Evolutionary conservation across 805 yeast genomes (phyloP).

Genomic region (Candida easanensis): DNA sequence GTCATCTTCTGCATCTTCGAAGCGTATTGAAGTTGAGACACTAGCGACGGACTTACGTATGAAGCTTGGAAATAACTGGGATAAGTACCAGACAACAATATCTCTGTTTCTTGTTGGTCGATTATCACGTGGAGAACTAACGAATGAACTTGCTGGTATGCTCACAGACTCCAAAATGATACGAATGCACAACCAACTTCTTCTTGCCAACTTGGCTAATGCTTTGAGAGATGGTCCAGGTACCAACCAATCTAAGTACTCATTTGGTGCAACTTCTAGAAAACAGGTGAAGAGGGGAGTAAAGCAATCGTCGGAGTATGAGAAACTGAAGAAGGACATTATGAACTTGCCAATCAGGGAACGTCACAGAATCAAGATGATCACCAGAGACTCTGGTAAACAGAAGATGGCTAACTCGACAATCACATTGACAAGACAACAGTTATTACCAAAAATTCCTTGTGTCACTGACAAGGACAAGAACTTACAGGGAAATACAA

Average conservation of each 20-base stretch:
- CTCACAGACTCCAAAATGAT: constrained; percentile 35
- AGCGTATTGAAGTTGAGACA: constrained; percentile 56
- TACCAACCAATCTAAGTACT: constrained; percentile 26
- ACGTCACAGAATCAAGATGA: constrained; percentile 77
- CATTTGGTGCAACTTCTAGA: constrained; percentile 28
- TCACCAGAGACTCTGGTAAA: constrained; percentile 81
- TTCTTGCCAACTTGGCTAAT: constrained; percentile 81
- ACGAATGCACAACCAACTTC: constrained; percentile 76
- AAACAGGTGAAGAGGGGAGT: constrained; percentile 46
- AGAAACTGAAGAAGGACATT: constrained; percentile 78
- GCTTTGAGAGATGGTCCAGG: constrained; percentile 77
- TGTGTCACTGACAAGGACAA: constrained; percentile 43
- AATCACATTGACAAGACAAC: constrained; percentile 64
- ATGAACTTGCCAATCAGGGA: constrained; percentile 84
- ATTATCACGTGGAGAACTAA: constrained; percentile 72
- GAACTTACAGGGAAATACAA: constrained; percentile 39
- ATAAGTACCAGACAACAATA: constrained; percentile 74
- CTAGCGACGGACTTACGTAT: constrained; percentile 73
- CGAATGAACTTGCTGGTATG: constrained; percentile 53
- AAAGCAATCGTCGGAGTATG: constrained; percentile 69
- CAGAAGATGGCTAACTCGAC: constrained; percentile 68
- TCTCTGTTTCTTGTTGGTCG: constrained; percentile 76
- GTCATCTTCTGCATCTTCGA: constrained; percentile 6
- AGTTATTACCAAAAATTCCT: constrained; percentile 73
- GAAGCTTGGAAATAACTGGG: constrained; percentile 77